Conservation (phyloP, 2,329 filamentous ascomycete genomes). For the Fusarium ramigenum region DNA sequence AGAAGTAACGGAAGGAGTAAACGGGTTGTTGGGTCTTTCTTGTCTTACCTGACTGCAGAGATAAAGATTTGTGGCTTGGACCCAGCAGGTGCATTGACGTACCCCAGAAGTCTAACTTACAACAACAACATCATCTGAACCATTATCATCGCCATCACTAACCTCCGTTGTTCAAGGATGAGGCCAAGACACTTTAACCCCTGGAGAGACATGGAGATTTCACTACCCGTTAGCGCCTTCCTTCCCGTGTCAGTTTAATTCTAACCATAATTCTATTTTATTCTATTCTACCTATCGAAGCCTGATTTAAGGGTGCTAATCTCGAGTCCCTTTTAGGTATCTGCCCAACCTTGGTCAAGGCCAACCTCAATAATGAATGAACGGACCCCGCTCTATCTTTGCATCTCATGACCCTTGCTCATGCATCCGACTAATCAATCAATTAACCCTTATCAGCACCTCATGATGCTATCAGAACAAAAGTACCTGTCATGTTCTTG, state of each 20-base stretch:
- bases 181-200: neutral
- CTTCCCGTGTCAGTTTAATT: neutral
- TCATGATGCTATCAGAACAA: constrained; percentile 12
- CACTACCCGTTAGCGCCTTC: neutral
- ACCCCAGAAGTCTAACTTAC: constrained; percentile 20
- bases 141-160: neutral
- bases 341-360: neutral
- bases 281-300: neutral
- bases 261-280: neutral
- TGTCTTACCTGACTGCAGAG: neutral
- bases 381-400: constrained; percentile 3
- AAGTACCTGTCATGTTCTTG: constrained; percentile 22
- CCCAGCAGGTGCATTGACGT: neutral
- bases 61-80: constrained; percentile 27
- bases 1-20: neutral
- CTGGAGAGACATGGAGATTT: neutral
- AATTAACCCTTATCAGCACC: constrained; percentile 26
- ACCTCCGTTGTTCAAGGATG: neutral
- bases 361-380: neutral
- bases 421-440: constrained; percentile 11
- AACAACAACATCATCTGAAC: neutral
- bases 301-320: neutral
- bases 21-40: neutral
- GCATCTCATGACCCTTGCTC: constrained; percentile 13
- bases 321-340: neutral